Conservation (phyloP, 371 early-diverging fungal species). For the Mortierella sp. region DNA sequence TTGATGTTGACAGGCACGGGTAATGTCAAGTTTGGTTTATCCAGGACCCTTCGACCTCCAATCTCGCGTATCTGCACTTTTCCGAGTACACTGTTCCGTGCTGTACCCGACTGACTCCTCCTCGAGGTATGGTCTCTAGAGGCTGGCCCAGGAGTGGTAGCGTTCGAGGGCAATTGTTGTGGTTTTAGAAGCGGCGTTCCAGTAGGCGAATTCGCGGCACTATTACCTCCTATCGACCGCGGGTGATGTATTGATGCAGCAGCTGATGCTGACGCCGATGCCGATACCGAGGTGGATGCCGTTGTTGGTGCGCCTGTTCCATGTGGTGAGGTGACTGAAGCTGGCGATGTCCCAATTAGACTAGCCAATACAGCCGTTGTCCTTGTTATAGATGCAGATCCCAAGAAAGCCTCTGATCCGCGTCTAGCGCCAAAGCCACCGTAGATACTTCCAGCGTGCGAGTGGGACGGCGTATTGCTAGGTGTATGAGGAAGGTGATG, state of each 20-base stretch:
- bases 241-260: constrained; percentile 12
- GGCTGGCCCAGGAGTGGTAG: constrained; percentile 2
- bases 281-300: too few species aligned
- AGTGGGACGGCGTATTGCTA: constrained; percentile 26
- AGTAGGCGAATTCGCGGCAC: constrained; percentile 32
- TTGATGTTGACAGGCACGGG: constrained; percentile 85
- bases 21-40: constrained; percentile 72
- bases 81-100: constrained; percentile 5
- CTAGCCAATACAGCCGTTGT: constrained; percentile 31
- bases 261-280: too few species aligned
- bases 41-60: constrained; percentile 58
- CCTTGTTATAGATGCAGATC: constrained; percentile 16
- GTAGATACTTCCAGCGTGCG: constrained; percentile 26
- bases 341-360: constrained; percentile 36
- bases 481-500: constrained; percentile 15
- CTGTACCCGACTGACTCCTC: background rate
- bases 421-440: constrained; percentile 26
- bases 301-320: background rate
- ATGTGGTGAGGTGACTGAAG: constrained; percentile 2
- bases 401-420: constrained; percentile 30
- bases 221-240: constrained; percentile 30
- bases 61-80: constrained; percentile 20
- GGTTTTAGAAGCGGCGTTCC: constrained; percentile 47
- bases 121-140: constrained; percentile 5
- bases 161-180: constrained; percentile 24